These are phyloP conservation scores for Pseudoperonospora humuli DNA, from an alignment of 352 stramenopile genomes.

Conservation along the genomic window DNA sequence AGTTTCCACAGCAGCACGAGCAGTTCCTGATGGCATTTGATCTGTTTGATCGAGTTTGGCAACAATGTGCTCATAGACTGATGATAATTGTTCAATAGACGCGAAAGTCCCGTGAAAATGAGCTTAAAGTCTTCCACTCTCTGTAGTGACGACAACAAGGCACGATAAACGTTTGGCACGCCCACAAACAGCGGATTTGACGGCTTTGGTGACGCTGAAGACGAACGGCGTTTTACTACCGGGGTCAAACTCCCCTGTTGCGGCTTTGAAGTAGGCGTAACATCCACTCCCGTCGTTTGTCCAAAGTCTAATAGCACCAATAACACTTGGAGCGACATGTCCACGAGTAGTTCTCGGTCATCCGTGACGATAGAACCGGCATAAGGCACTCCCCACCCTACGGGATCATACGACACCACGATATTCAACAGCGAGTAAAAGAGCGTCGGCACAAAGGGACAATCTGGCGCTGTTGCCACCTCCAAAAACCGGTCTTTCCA, in stretches of 20 bases:
- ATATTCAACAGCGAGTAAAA: slow-evolving; percentile 97
- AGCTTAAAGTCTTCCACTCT: slow-evolving; percentile 87
- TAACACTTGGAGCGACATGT: slow-evolving; percentile 89
- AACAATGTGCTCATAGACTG: slow-evolving; percentile 91
- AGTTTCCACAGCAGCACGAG: slow-evolving; percentile 98
- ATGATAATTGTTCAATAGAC: slow-evolving; percentile 96
- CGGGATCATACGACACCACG: slow-evolving; percentile 90
- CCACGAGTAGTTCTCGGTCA: slow-evolving; percentile 86
- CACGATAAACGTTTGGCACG: slow-evolving; percentile 60
- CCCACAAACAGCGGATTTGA: slow-evolving; percentile 35
- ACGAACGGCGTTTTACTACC: slow-evolving; percentile 21
- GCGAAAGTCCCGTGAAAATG: slow-evolving; percentile 90
- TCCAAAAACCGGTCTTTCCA: slow-evolving; percentile 89
- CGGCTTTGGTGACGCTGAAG: slow-evolving; percentile 13
- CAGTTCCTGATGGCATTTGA: slow-evolving; percentile 96
- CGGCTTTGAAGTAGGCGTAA: slow-evolving; percentile 41
- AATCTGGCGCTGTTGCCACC: slow-evolving; percentile 84
- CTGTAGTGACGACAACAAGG: slow-evolving; percentile 56
- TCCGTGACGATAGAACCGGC: slow-evolving; percentile 84
- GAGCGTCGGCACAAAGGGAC: slow-evolving; percentile 90
- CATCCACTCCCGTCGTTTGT: slow-evolving; percentile 42
- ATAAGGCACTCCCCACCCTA: slow-evolving; percentile 87
- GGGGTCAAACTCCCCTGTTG: slow-evolving; percentile 36
- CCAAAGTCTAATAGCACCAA: slow-evolving; percentile 93
- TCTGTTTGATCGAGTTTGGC: slow-evolving; percentile 88